These are phyloP conservation scores for Podospora conica DNA, from an alignment of 495 filamentous ascomycete species.

Conservation along the genomic window DNA sequence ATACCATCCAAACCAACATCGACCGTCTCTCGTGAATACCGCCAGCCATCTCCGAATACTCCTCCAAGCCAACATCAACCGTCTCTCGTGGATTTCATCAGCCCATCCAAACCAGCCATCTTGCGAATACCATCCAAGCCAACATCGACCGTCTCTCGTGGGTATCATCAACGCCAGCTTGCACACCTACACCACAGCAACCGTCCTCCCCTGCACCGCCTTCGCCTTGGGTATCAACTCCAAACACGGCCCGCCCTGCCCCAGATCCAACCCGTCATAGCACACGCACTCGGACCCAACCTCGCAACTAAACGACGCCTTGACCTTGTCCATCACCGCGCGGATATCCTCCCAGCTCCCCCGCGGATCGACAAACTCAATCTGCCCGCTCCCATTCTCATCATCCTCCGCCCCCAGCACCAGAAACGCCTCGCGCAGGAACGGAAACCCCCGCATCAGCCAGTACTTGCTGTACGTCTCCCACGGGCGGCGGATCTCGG, in stretches of 20 bases:
- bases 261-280: not conserved
- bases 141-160: not conserved
- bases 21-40: too few relatives aligned
- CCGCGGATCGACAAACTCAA: slow-evolving; percentile 34
- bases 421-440: slow-evolving; percentile 31
- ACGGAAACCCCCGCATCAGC: slow-evolving; percentile 38
- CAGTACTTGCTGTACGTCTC: slow-evolving; percentile 48
- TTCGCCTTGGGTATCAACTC: slow-evolving; percentile 18
- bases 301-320: slow-evolving; percentile 37
- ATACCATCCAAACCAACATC: too few relatives aligned
- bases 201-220: slow-evolving; percentile 1
- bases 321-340: slow-evolving; percentile 35
- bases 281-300: slow-evolving; percentile 16
- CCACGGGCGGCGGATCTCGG: slow-evolving; percentile 44
- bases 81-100: too few relatives aligned
- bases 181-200: not conserved
- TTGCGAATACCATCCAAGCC: too few relatives aligned
- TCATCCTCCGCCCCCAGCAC: slow-evolving; percentile 11
- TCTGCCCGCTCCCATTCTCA: slow-evolving; percentile 11
- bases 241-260: slow-evolving; percentile 7
- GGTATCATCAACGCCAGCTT: not conserved
- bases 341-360: slow-evolving; percentile 26
- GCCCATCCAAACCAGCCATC: too few relatives aligned
- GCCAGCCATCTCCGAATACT: too few relatives aligned
- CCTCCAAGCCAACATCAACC: too few relatives aligned